phyloP scores from a whole-genome alignment of 2,329 filamentous ascomycete species.

The Cladosporium phlei region DNA sequence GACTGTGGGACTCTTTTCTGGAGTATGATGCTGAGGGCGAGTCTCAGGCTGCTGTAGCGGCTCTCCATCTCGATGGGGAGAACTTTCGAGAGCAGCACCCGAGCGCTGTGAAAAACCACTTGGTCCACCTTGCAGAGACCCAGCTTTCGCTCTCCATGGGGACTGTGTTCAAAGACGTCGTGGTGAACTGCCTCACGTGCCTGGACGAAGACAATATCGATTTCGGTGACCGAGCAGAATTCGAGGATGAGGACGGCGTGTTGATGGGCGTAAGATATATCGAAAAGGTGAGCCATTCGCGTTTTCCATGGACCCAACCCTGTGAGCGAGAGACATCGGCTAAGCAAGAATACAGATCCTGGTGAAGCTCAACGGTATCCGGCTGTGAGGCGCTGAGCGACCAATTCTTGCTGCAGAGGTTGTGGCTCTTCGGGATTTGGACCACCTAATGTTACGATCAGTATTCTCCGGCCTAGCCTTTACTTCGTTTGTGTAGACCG shows the following conservation, averaged over 20 bases:
- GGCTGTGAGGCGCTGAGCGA: too few species aligned
- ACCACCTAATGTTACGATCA: too few species aligned
- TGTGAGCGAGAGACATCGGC: too few species aligned
- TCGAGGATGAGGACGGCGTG: constrained; percentile 18
- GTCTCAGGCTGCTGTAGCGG: too few species aligned
- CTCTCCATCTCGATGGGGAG: background rate
- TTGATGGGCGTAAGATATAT: constrained; percentile 21
- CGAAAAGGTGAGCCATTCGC: constrained; percentile 17
- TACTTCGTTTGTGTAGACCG: too few species aligned
- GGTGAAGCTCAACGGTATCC: background rate
- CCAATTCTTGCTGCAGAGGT: too few species aligned
- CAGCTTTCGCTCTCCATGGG: constrained; percentile 30
- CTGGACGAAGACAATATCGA: constrained; percentile 20
- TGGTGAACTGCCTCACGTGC: constrained; percentile 32
- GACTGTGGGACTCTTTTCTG: constrained; percentile 42
- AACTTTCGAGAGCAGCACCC: background rate
- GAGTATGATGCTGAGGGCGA: constrained; percentile 17
- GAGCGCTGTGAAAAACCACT: constrained; percentile 17
- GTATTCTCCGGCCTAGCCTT: too few species aligned
- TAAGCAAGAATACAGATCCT: background rate
- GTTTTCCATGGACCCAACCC: too few species aligned
- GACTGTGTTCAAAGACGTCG: constrained; percentile 29
- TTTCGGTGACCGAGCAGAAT: constrained; percentile 13
- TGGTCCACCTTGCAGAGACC: constrained; percentile 22
- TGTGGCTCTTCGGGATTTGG: too few species aligned